Percentiles rank a stretch among this genome's conserved stretches.
These are phyloP conservation scores for Ceratobasidium sp. DNA, from an alignment of 1,284 basidiomycete species.

Conservation along the genomic window DNA sequence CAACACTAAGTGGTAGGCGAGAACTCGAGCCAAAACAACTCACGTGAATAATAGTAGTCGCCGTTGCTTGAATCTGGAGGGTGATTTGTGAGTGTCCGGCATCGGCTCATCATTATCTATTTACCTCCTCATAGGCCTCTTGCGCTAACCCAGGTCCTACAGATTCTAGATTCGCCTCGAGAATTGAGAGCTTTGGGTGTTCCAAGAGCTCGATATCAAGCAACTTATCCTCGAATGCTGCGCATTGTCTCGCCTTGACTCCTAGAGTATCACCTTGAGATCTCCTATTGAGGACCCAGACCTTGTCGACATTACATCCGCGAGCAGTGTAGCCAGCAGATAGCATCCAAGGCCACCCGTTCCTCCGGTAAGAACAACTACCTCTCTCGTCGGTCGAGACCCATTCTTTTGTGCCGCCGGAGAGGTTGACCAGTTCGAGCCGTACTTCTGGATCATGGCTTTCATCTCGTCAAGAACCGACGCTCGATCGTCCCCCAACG, in stretches of 20 bases:
- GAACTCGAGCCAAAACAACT: not conserved
- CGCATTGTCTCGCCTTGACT: constrained; percentile 31
- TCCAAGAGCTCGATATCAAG: constrained; percentile 23
- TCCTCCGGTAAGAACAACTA: constrained; percentile 57
- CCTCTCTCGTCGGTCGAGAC: not conserved
- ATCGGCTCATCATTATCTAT: constrained; percentile 3
- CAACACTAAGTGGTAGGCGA: not conserved
- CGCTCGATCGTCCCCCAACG: too few species aligned
- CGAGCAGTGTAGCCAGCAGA: constrained; percentile 54
- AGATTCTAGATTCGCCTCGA: constrained; percentile 54
- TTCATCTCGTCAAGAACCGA: not conserved
- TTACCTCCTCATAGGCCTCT: constrained; percentile 54
- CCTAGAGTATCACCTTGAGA: not conserved
- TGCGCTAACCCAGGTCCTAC: constrained; percentile 52
- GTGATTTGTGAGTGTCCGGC: not conserved
- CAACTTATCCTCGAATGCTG: constrained; percentile 43
- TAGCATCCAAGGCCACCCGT: constrained; percentile 58
- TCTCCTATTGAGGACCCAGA: constrained; percentile 48
- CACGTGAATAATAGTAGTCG: constrained; percentile 60
- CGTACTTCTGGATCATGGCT: not conserved
- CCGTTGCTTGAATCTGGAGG: constrained; percentile 44
- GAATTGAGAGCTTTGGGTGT: constrained; percentile 42
- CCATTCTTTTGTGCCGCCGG: too few species aligned
- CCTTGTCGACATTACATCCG: constrained; percentile 18
- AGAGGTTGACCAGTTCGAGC: too few species aligned